Evolutionary conservation across 2,329 filamentous ascomycete genomes (phyloP).

Genomic region (Saccharata proteae): DNA sequence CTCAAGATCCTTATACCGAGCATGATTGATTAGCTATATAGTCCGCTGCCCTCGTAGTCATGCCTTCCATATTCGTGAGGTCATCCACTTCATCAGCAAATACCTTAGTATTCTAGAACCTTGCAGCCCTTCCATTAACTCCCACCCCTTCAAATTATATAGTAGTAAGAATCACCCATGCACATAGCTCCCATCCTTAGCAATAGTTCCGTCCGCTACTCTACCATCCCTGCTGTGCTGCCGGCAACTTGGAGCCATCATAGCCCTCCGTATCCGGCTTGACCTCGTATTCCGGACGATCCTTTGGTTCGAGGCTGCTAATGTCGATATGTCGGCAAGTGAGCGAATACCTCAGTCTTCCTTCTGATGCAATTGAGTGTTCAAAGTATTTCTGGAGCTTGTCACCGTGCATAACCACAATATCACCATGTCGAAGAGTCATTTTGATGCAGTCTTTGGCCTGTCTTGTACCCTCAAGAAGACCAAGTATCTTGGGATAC

Average conservation of each 20-base stretch:
- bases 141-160: no score
- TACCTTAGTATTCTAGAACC: no score
- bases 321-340: constrained; percentile 43
- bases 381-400: constrained; percentile 49
- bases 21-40: no score
- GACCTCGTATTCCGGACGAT: constrained; percentile 28
- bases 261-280: constrained; percentile 22
- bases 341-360: constrained; percentile 43
- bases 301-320: constrained; percentile 27
- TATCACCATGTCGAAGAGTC: constrained; percentile 49
- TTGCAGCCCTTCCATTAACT: no score
- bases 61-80: no score
- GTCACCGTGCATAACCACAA: constrained; percentile 51
- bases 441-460: constrained; percentile 28
- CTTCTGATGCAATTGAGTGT: constrained; percentile 42
- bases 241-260: constrained; percentile 17
- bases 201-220: no score
- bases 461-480: constrained; percentile 19
- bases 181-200: no score
- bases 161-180: no score
- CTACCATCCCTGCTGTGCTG: no score
- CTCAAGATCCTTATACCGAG: no score
- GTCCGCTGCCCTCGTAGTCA: no score
- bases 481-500: constrained; percentile 25
- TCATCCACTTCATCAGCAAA: no score